These are phyloP conservation scores for Lentinus tigrinus DNA, from an alignment of 768 basidiomycete genomes.

Conservation along the genomic window DNA sequence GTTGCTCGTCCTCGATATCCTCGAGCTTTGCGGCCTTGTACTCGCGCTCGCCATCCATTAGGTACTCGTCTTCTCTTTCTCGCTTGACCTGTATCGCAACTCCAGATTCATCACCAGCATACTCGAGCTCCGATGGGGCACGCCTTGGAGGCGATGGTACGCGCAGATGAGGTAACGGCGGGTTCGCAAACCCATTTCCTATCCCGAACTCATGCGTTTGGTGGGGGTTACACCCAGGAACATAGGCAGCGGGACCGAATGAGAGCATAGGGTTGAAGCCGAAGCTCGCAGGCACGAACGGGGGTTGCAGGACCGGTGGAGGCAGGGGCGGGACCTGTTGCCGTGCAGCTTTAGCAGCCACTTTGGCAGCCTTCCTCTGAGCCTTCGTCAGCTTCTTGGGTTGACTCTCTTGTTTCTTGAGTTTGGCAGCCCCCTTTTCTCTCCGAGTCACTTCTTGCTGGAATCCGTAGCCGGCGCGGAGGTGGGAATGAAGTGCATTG, in stretches of 20 bases:
- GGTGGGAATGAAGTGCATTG: neutral
- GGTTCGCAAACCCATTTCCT: too few species aligned
- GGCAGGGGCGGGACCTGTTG: neutral
- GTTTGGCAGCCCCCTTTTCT: neutral
- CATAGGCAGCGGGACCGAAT: too few species aligned
- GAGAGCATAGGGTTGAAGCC: too few species aligned
- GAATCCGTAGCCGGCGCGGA: neutral
- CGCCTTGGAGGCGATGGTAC: neutral
- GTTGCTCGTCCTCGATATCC: neutral
- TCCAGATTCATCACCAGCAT: neutral
- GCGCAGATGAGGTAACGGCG: too few species aligned
- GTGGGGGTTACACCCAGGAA: too few species aligned
- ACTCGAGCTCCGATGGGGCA: neutral
- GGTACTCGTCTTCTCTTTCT: neutral
- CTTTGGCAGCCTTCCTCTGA: too few species aligned
- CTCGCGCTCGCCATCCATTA: neutral
- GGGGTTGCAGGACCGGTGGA: neutral
- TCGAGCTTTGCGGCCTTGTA: neutral
- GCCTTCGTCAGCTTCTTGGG: too few species aligned
- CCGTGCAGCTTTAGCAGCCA: too few species aligned
- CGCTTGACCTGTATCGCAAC: neutral
- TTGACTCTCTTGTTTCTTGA: too few species aligned
- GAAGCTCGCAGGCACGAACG: too few species aligned
- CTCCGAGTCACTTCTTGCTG: neutral
- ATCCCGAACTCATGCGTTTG: too few species aligned